These are phyloP conservation scores for Lunularia cruciata DNA, from an alignment of 225 moss, liverwort and hornwort genomes.

Conservation along the genomic window DNA sequence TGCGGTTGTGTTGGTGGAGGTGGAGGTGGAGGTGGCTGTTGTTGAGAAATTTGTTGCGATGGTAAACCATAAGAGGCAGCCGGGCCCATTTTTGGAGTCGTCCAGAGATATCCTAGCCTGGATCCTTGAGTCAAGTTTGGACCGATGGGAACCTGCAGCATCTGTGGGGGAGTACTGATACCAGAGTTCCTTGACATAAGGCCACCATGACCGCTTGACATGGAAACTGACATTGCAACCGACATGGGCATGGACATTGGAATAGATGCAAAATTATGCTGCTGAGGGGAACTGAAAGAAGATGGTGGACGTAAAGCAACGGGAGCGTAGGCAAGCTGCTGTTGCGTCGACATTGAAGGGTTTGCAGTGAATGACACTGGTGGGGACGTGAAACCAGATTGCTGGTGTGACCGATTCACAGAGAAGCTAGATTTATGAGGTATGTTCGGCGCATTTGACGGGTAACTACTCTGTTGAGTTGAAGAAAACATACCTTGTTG, in stretches of 20 bases:
- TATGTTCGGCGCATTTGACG: slow-evolving; percentile 4
- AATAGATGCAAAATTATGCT: slow-evolving; percentile 34
- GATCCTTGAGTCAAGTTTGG: slow-evolving; percentile 29
- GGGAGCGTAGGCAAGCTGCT: slow-evolving; percentile 21
- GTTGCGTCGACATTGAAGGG: slow-evolving; percentile 23
- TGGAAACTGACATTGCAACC: slow-evolving; percentile 21
- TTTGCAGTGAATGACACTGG: slow-evolving; percentile 23
- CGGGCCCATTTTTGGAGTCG: slow-evolving; percentile 18
- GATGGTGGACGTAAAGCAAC: slow-evolving; percentile 21
- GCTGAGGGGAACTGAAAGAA: slow-evolving; percentile 35
- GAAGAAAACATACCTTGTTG: slow-evolving; percentile 18
- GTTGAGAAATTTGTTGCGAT: slow-evolving; percentile 6
- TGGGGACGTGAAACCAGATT: slow-evolving; percentile 19
- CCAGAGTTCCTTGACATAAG: slow-evolving; percentile 24
- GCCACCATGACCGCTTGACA: slow-evolving; percentile 18
- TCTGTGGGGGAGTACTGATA: slow-evolving; percentile 20
- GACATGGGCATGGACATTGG: slow-evolving; percentile 19
- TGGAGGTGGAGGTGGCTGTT: slow-evolving; percentile 21
- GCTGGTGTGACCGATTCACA: slow-evolving; percentile 26
- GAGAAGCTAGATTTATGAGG: slow-evolving; percentile 18
- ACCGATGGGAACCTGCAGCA: slow-evolving; percentile 16
- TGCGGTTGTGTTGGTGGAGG: slow-evolving; percentile 15
- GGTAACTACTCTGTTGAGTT: slow-evolving; percentile 22
- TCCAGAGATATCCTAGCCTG: slow-evolving; percentile 27
- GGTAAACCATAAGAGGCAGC: slow-evolving; percentile 17